Evolutionary conservation across 2,329 filamentous ascomycete species (phyloP).

Genomic region (Drechslerella stenobrocha): DNA sequence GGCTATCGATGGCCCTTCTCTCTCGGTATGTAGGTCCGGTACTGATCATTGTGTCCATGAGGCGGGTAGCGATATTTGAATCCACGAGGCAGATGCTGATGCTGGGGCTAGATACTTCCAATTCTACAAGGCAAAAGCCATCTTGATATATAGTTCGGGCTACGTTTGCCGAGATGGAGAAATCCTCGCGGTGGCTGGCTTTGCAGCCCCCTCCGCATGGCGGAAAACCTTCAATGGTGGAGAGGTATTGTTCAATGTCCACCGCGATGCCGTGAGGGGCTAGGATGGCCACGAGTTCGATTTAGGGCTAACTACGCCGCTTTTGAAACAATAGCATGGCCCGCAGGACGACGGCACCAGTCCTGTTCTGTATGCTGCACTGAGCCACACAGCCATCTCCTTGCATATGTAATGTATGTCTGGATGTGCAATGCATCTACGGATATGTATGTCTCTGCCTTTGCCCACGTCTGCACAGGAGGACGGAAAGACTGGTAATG

Average conservation of each 20-base stretch:
- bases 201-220: too few relatives aligned
- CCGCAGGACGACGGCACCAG: constrained; percentile 12
- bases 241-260: neutral
- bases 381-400: constrained; percentile 10
- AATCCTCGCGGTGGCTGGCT: too few relatives aligned
- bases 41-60: neutral
- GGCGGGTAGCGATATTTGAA: neutral
- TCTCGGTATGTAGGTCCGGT: constrained; percentile 3
- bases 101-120: too few relatives aligned
- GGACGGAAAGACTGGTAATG: neutral
- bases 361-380: constrained; percentile 27
- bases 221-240: too few relatives aligned
- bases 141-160: too few relatives aligned
- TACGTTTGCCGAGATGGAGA: too few relatives aligned
- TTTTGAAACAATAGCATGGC: constrained; percentile 18
- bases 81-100: too few relatives aligned
- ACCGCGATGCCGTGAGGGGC: neutral
- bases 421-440: constrained; percentile 1
- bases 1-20: too few relatives aligned
- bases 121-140: too few relatives aligned
- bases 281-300: neutral
- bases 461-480: neutral
- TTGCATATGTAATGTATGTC: constrained; percentile 10
- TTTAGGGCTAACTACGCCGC: constrained; percentile 25
- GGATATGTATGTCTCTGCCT: constrained; percentile 3